Conservation (phyloP, 2,329 filamentous ascomycete genomes). For the Colletotrichum camelliae region DNA sequence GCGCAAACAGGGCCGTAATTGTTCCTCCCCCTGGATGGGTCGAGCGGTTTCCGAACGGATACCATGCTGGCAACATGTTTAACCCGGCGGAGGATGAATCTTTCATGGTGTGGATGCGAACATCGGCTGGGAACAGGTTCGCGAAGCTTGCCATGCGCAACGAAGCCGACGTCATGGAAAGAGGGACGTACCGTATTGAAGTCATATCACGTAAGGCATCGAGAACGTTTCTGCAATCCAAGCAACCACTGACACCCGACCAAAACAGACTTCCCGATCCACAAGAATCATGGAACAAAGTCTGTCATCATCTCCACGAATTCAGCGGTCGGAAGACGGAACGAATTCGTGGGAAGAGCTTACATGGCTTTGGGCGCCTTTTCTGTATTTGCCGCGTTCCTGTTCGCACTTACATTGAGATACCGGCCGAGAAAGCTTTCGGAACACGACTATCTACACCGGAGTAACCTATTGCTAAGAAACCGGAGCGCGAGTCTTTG, state of each 20-base stretch:
- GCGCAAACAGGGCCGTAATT: too few relatives aligned
- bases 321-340: background rate
- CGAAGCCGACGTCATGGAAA: background rate
- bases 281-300: background rate
- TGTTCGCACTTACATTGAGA: background rate
- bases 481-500: background rate
- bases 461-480: background rate
- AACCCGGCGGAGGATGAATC: background rate
- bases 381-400: background rate
- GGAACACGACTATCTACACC: background rate
- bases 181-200: background rate
- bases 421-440: background rate
- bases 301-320: background rate
- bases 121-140: background rate
- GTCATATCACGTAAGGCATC: too few relatives aligned
- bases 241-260: too few relatives aligned
- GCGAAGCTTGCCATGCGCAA: background rate
- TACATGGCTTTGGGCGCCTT: background rate
- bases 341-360: background rate
- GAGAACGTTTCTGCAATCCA: too few relatives aligned
- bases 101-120: constrained; percentile 10
- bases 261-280: background rate
- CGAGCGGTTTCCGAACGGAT: background rate
- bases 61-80: background rate
- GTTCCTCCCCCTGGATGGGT: background rate